Base-by-base conservation (phyloP, 768 basidiomycete genomes). In the Dendrothele bispora region DNA sequence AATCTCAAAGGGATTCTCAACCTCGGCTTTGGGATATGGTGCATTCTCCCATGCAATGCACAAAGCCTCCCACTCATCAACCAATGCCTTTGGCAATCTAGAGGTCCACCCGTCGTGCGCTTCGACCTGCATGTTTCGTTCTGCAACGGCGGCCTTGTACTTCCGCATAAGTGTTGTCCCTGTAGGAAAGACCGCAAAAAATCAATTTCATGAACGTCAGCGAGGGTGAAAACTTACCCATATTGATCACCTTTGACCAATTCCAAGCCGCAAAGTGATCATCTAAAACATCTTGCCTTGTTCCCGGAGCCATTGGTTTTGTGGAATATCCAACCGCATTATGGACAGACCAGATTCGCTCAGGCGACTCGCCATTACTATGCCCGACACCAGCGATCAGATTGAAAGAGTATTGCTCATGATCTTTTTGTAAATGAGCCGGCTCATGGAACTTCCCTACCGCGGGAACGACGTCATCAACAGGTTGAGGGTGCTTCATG, bases 381-480 rank as follows among this genome's bases (percentile, higher is more conserved):
- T 58, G 49, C 1, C 64, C 69, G 21, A 57, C 52, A 0, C 64
- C 60, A 0, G 24, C 35, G 5, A 56, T 36, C 28, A 53, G 59
- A 39, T 68, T 69, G 30, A 69, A 52, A 0, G 62, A 69, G 47
- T 39, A 70, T 1, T 29, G 27, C 4, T 57, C 49, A 18, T 65
- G 66, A 36, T 60, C 58, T 2, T 39, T 43, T 2, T 24, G 18
- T 12, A 60, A 47, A 38, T 71, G 70, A 15, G 57, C 61, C 5
- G 46, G 49, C 21, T 65, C 46, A 48, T 71, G 70, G 2, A 67
- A 56, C 45, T 70, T 70, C 1, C 64, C 67, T 20, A 71, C 49
- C 4, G 43, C 43, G 10, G 30, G 30, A n/a, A 55, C 29, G 1
- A 18, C 17, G 15, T 26, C 3, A n/a, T n/a, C n/a, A 7, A 21